A percentile compares a stretch with the other conserved stretches of the same genome.
Conservation (phyloP, 176 grass and related monocot genomes). For the Themeda triandra region DNA sequence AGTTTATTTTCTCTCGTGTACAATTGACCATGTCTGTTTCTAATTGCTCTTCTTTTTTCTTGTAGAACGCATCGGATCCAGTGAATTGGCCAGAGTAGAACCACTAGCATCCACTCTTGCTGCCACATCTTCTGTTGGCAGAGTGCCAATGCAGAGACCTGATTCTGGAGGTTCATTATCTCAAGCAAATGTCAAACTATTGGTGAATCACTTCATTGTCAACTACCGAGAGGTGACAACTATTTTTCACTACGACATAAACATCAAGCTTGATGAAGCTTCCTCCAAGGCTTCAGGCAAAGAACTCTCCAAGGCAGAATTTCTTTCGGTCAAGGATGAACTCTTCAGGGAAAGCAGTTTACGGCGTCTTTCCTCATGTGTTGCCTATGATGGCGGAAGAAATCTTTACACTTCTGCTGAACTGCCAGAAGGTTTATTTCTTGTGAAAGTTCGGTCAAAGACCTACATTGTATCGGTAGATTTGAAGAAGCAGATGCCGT, state of each 20-base stretch:
- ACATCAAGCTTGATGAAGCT: slow-evolving; percentile 35
- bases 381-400: slow-evolving; percentile 58
- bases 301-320: slow-evolving; percentile 46
- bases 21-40: neutral
- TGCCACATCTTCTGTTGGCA: slow-evolving; percentile 2
- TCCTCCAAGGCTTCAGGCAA: slow-evolving; percentile 31
- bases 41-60: neutral
- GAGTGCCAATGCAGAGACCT: slow-evolving; percentile 44
- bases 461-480: slow-evolving; percentile 45
- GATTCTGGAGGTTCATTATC: slow-evolving; percentile 36
- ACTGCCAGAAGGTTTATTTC: slow-evolving; percentile 39
- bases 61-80: slow-evolving; percentile 31
- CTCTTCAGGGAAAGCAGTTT: slow-evolving; percentile 49
- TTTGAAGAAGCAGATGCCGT: slow-evolving; percentile 45
- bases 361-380: slow-evolving; percentile 26
- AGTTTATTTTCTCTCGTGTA: neutral
- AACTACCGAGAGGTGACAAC: slow-evolving; percentile 29
- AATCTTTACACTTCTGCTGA: slow-evolving; percentile 47
- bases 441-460: slow-evolving; percentile 30
- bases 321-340: slow-evolving; percentile 50
- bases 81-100: slow-evolving; percentile 11
- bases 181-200: slow-evolving; percentile 22
- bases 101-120: neutral
- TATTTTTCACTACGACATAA: slow-evolving; percentile 57
- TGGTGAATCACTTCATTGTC: slow-evolving; percentile 56